These are phyloP conservation scores for Botrytis galanthina DNA, from an alignment of 2,329 filamentous ascomycete species.

Conservation along the genomic window DNA sequence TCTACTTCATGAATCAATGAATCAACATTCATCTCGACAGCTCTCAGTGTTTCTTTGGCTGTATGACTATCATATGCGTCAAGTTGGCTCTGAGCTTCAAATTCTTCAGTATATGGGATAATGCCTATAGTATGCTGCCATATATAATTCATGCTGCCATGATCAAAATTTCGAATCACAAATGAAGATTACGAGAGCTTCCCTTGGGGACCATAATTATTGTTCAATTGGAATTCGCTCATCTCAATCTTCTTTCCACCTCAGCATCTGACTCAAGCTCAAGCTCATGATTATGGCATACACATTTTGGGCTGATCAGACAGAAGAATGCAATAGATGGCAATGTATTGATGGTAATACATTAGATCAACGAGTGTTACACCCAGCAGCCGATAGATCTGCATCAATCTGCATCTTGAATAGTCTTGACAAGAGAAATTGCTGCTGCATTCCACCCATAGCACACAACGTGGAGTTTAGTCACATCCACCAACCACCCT, in stretches of 20 bases:
- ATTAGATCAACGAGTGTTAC: neutral
- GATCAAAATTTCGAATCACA: fast-evolving
- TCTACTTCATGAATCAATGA: neutral
- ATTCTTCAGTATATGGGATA: neutral
- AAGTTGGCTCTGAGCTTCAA: neutral
- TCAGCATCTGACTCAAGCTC: neutral
- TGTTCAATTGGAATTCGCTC: fast-evolving
- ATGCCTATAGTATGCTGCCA: neutral
- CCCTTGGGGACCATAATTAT: neutral
- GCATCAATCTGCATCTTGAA: neutral
- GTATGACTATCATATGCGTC: neutral
- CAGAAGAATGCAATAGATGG: neutral
- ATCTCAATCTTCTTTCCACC: neutral
- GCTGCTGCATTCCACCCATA: neutral
- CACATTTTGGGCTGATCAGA: fast-evolving
- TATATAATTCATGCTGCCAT: fast-evolving
- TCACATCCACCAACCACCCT: fast-evolving
- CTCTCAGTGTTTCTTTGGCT: neutral
- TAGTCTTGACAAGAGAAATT: neutral
- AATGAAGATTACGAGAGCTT: neutral
- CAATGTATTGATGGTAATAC: neutral
- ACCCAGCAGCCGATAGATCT: neutral
- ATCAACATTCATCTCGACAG: neutral
- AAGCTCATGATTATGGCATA: neutral
- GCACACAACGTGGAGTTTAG: neutral